These are phyloP conservation scores for Argentina anserina DNA, from an alignment of 306 rosid genomes.

Conservation along the genomic window DNA sequence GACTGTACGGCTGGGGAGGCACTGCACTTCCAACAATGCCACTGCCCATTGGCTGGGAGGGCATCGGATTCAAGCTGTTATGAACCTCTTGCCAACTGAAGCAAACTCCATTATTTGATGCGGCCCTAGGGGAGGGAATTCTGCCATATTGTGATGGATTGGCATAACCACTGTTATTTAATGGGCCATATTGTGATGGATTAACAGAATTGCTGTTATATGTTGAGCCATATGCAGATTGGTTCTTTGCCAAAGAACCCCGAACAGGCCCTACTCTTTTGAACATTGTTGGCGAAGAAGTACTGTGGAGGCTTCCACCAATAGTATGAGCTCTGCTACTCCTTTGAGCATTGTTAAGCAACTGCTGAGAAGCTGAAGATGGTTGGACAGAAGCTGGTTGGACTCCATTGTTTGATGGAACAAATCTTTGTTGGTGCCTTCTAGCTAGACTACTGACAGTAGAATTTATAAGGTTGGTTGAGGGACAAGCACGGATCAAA, in stretches of 20 bases:
- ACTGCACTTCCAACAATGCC: constrained; percentile 17
- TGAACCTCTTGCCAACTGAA: constrained; percentile 21
- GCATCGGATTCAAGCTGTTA: constrained; percentile 12
- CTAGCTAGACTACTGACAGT: constrained; percentile 32
- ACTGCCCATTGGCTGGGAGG: constrained; percentile 20
- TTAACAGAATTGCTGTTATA: constrained; percentile 24
- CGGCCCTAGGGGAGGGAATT: constrained; percentile 22
- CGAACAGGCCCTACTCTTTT: constrained; percentile 27
- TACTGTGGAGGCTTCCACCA: constrained; percentile 23
- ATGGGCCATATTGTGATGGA: constrained; percentile 12
- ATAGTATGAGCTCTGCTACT: constrained; percentile 30
- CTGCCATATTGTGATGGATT: constrained; percentile 18
- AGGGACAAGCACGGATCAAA: not conserved
- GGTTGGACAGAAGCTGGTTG: constrained; percentile 22
- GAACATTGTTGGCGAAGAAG: constrained; percentile 28
- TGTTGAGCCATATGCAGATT: constrained; percentile 24
- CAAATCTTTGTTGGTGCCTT: constrained; percentile 26
- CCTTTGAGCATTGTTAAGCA: constrained; percentile 35
- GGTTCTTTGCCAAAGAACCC: constrained; percentile 17
- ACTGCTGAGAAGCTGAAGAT: constrained; percentile 18
- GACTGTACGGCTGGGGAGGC: constrained; percentile 32
- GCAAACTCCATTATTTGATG: constrained; percentile 18
- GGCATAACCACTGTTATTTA: constrained; percentile 23
- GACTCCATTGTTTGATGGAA: constrained; percentile 32
- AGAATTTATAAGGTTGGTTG: not conserved